A percentile compares a stretch with the other conserved stretches of the same genome.
These are phyloP conservation scores for Aspergillus steynii DNA, from an alignment of 495 filamentous ascomycete genomes.

Conservation along the genomic window DNA sequence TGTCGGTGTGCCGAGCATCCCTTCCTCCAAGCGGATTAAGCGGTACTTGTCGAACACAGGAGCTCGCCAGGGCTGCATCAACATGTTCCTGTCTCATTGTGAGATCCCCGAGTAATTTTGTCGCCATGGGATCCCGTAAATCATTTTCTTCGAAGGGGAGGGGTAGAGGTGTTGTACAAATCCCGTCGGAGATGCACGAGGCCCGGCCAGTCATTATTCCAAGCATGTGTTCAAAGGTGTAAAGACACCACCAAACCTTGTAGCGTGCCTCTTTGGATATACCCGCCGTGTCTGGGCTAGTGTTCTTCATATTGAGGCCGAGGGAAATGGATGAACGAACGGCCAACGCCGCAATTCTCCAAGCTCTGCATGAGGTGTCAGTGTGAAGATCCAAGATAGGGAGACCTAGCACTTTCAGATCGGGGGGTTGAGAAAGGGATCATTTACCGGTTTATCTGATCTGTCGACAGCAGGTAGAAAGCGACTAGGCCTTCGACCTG, in stretches of 20 bases:
- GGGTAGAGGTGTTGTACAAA: slow-evolving; percentile 63
- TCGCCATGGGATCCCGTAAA: slow-evolving; percentile 33
- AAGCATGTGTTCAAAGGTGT: slow-evolving; percentile 60
- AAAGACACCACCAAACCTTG: slow-evolving; percentile 67
- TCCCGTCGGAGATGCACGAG: slow-evolving; percentile 56
- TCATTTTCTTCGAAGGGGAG: slow-evolving; percentile 56
- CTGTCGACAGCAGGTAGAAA: slow-evolving; percentile 61
- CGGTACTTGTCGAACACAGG: slow-evolving; percentile 39
- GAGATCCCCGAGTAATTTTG: slow-evolving; percentile 34
- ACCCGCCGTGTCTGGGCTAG: slow-evolving; percentile 48
- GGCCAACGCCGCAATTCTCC: slow-evolving; percentile 60
- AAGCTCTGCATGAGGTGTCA: slow-evolving; percentile 48
- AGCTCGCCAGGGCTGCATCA: slow-evolving; percentile 38
- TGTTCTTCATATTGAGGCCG: slow-evolving; percentile 65
- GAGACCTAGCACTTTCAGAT: too few species aligned
- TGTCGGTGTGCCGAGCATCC: slow-evolving; percentile 23
- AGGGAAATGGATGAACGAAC: slow-evolving; percentile 61
- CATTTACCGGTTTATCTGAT: slow-evolving; percentile 63
- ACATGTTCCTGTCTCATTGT: slow-evolving; percentile 39
- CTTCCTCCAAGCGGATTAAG: slow-evolving; percentile 35
- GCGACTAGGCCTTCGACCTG: slow-evolving; percentile 59
- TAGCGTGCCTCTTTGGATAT: slow-evolving; percentile 62
- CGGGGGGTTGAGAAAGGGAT: neutral
- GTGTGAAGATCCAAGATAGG: too few species aligned
- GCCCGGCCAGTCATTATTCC: slow-evolving; percentile 68